Conservation (phyloP, 2,329 filamentous ascomycete species). For the Xylogone sp. region DNA sequence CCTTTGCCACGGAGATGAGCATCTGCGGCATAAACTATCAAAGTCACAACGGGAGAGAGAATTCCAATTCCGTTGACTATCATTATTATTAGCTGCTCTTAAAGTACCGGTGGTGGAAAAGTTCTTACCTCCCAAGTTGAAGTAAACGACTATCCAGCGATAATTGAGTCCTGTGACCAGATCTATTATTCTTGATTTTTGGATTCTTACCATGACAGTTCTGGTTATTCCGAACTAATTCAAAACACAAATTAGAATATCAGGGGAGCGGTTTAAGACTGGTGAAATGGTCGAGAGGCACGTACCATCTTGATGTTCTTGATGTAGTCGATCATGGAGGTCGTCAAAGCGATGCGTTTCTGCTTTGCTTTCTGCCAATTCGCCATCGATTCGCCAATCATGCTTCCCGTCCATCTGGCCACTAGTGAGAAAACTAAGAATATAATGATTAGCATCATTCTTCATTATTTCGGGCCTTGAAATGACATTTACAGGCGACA, state of each 20-base stretch:
- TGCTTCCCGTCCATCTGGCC: neutral
- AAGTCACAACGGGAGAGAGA: slow-evolving; percentile 17
- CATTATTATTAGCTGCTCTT: neutral
- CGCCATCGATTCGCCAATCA: neutral
- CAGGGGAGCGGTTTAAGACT: neutral
- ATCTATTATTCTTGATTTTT: slow-evolving; percentile 1
- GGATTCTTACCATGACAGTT: slow-evolving; percentile 1
- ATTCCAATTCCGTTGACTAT: slow-evolving; percentile 20
- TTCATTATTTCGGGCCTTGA: neutral
- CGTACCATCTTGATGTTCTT: slow-evolving; percentile 39
- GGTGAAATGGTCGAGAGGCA: slow-evolving; percentile 12
- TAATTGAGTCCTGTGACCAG: neutral
- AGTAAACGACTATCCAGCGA: slow-evolving; percentile 31
- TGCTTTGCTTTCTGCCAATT: slow-evolving; percentile 39
- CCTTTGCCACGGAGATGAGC: slow-evolving; percentile 4
- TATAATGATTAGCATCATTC: slow-evolving; percentile 26
- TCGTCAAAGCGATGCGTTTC: slow-evolving; percentile 33
- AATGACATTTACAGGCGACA: slow-evolving; percentile 34
- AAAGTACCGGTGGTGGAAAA: neutral
- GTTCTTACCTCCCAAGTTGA: slow-evolving; percentile 34
- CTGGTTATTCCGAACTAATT: slow-evolving; percentile 1
- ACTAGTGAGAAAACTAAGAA: slow-evolving; percentile 30
- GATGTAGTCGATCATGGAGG: slow-evolving; percentile 30
- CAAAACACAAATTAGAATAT: neutral
- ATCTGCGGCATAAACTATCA: slow-evolving; percentile 14